These are phyloP conservation scores for Aspergillus sp. DNA, from an alignment of 2,329 filamentous ascomycete genomes.

Conservation along the genomic window DNA sequence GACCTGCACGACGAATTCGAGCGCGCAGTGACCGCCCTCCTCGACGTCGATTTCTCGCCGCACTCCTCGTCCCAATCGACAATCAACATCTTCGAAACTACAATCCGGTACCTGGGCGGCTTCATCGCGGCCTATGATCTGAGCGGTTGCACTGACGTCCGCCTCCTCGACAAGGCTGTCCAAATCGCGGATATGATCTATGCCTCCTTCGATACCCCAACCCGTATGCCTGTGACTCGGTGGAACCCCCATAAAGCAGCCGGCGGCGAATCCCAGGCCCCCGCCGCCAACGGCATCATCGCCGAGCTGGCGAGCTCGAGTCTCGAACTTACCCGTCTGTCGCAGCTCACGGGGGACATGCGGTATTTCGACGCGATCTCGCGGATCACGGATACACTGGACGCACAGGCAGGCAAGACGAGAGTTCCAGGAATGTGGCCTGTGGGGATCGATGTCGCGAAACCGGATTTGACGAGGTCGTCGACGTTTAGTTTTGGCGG, in stretches of 20 bases:
- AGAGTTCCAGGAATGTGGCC: constrained; percentile 76
- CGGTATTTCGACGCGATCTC: constrained; percentile 86
- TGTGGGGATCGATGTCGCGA: constrained; percentile 61
- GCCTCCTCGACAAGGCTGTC: constrained; percentile 70
- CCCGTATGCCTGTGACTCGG: constrained; percentile 79
- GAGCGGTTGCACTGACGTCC: constrained; percentile 63
- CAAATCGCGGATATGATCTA: constrained; percentile 78
- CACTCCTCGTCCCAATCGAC: constrained; percentile 60
- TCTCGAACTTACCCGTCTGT: constrained; percentile 84
- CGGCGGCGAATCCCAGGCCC: constrained; percentile 27
- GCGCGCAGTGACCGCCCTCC: constrained; percentile 66
- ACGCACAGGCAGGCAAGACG: constrained; percentile 62
- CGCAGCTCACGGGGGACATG: constrained; percentile 73
- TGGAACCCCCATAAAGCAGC: constrained; percentile 65
- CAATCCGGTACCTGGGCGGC: constrained; percentile 83
- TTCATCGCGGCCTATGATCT: constrained; percentile 81
- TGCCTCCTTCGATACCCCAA: constrained; percentile 81
- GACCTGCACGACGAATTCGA: constrained; percentile 73
- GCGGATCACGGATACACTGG: constrained; percentile 73
- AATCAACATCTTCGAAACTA: constrained; percentile 73
- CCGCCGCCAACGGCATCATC: constrained; percentile 40
- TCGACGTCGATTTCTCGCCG: constrained; percentile 73
- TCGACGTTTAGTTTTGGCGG: constrained; percentile 36
- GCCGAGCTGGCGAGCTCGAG: constrained; percentile 72
- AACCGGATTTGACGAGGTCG: constrained; percentile 14